phyloP scores from a whole-genome alignment of 2,329 filamentous ascomycete species.

The Pseudogymnoascus sp. region DNA sequence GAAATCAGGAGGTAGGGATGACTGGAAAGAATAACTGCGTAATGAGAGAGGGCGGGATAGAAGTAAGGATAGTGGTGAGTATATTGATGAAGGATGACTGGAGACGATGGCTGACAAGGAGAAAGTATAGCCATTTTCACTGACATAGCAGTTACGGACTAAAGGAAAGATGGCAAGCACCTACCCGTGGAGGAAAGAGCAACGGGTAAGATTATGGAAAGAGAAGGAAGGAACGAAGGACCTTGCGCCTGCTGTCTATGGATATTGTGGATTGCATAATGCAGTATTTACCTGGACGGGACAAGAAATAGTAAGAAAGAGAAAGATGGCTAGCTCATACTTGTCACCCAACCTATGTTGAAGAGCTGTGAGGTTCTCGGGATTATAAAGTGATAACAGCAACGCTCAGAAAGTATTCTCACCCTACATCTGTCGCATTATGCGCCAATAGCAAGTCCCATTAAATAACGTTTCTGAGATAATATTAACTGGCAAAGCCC shows the following conservation, averaged over 20 bases:
- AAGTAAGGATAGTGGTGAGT: neutral
- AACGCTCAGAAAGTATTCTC: neutral
- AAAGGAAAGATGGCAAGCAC: neutral
- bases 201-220: neutral
- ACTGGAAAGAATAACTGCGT: neutral
- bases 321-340: neutral
- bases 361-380: neutral
- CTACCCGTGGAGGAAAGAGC: neutral
- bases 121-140: neutral
- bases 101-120: neutral
- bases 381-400: neutral
- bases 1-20: neutral
- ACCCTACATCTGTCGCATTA: neutral
- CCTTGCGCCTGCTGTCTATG: neutral
- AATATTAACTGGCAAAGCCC: neutral
- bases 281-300: neutral
- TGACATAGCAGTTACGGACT: neutral
- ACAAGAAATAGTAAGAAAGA: neutral
- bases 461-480: neutral
- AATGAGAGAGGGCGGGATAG: neutral
- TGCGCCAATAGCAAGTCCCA: neutral
- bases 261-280: neutral
- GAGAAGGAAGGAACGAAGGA: neutral
- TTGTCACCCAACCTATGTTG: neutral
- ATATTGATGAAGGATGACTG: neutral